A percentile compares a stretch with the other conserved stretches of the same genome.
Conservation (phyloP, 1,284 basidiomycete species). For the Xanthoconium separans region DNA sequence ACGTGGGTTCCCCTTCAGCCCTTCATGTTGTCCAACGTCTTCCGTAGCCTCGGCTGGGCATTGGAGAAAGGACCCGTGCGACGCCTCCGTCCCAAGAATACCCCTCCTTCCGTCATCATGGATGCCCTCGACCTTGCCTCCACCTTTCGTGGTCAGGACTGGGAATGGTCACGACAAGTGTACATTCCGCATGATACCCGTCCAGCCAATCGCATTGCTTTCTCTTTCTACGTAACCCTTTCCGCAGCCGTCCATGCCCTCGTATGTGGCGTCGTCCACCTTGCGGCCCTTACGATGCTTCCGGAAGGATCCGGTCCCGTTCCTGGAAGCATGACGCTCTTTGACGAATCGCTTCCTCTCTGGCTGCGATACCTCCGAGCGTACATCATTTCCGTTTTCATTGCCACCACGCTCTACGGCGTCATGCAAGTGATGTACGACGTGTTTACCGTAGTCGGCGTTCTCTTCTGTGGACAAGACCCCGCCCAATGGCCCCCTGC, state of each 20-base stretch:
- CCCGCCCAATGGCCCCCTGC: constrained; percentile 4
- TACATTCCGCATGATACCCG: constrained; percentile 2
- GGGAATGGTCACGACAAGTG: neutral
- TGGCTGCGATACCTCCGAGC: neutral
- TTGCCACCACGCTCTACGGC: neutral
- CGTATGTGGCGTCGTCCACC: neutral
- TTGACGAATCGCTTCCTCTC: neutral
- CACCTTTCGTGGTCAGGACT: neutral
- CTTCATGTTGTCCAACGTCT: neutral
- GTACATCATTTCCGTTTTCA: neutral
- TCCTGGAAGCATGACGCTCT: neutral
- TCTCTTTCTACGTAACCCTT: neutral
- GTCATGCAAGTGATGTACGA: neutral
- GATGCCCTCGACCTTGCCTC: neutral
- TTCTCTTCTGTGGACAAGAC: constrained; percentile 1
- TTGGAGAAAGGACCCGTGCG: neutral
- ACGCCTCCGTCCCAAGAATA: neutral
- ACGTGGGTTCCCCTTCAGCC: neutral
- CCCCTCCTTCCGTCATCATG: neutral
- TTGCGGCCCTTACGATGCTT: neutral
- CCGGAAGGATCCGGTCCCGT: neutral
- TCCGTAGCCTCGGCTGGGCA: constrained; percentile 1
- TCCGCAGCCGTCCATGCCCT: neutral
- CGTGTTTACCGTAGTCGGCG: neutral
- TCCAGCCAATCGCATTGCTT: neutral